Evolutionary conservation across 495 filamentous ascomycete genomes (phyloP), one percentile per base, ranked within the genome.

Genomic region (Penicillium argentinense): DNA sequence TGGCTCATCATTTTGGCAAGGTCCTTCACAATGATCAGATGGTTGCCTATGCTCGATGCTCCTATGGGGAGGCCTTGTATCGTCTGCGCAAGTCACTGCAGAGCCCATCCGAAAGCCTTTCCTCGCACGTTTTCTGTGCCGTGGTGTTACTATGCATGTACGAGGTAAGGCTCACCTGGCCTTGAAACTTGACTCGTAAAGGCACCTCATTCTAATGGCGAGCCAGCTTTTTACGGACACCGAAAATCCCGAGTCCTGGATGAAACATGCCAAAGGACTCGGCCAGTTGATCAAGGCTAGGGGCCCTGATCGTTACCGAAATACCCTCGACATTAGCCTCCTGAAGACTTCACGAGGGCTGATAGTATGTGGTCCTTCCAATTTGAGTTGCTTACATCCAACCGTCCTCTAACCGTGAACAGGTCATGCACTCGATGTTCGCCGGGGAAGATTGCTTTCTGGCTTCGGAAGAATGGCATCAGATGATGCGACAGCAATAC

Each of bases 351-450:
- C 63, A 8, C 53, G 66, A n/a, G 63, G 66, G 1, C 25, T 69
- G 13, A 63, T 69, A 36, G 66, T 67, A 56, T 11, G 28, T 44
- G 14, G 18, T 14, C 14, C n/a, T n/a, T n/a, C n/a, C n/a, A n/a
- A n/a, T n/a, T n/a, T n/a, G n/a, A n/a, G n/a, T n/a, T n/a, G n/a
- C n/a, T n/a, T n/a, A n/a, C n/a, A n/a, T 18, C 23, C 13, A 16
- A 28, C 5, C 22, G 4, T 29, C 14, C 14, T 12, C 22, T 54
- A 17, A 51, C 37, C 27, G 13, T 42, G 11, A 5, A 27, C 16
- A 68, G 62, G 55, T 69, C 3, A 67, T 69, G 66, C 51, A 69
- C 42, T 62, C 66, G 4, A 53, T 67, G 39, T 69, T 69, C 33
- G 58, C 64, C 12, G 60, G 62, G 0, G 46, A 66, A 40, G 27